Evolutionary conservation across 768 basidiomycete species (phyloP).

Genomic region (Stropharia rugosoannulata): DNA sequence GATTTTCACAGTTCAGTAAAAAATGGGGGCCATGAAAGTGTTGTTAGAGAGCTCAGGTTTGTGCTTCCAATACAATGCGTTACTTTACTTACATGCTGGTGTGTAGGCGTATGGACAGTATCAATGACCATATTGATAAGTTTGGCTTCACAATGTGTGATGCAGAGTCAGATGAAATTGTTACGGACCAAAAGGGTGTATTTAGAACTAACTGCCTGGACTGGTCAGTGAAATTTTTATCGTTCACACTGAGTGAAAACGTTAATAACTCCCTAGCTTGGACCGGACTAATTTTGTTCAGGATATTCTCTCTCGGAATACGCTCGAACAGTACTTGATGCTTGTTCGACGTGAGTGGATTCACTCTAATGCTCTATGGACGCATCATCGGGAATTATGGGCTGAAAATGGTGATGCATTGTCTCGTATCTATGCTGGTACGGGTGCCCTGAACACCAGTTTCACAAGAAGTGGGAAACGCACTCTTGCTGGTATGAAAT

Average conservation of each 20-base stretch:
- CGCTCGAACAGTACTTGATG: slow-evolving; percentile 79
- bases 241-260: background rate
- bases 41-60: slow-evolving; percentile 72
- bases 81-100: slow-evolving; percentile 4
- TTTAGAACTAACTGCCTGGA: slow-evolving; percentile 96
- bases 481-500: slow-evolving; percentile 72
- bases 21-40: slow-evolving; percentile 83
- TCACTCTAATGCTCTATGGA: slow-evolving; percentile 70
- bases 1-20: slow-evolving; percentile 90
- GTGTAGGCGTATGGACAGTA: slow-evolving; percentile 55
- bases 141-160: slow-evolving; percentile 89
- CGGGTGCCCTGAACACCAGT: slow-evolving; percentile 91
- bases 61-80: slow-evolving; percentile 8
- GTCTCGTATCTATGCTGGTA: slow-evolving; percentile 92
- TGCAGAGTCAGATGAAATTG: slow-evolving; percentile 57
- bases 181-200: slow-evolving; percentile 89
- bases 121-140: slow-evolving; percentile 65
- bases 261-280: slow-evolving; percentile 48
- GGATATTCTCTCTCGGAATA: slow-evolving; percentile 85
- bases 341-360: slow-evolving; percentile 80
- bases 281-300: slow-evolving; percentile 98
- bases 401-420: slow-evolving; percentile 95
- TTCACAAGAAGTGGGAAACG: slow-evolving; percentile 95
- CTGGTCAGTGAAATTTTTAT: slow-evolving; percentile 55
- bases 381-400: slow-evolving; percentile 91